A percentile compares a stretch with the other conserved stretches of the same genome.
These are phyloP conservation scores for Tillandsia fasciculata DNA, from an alignment of 176 grass and related monocot species.

Conservation along the genomic window DNA sequence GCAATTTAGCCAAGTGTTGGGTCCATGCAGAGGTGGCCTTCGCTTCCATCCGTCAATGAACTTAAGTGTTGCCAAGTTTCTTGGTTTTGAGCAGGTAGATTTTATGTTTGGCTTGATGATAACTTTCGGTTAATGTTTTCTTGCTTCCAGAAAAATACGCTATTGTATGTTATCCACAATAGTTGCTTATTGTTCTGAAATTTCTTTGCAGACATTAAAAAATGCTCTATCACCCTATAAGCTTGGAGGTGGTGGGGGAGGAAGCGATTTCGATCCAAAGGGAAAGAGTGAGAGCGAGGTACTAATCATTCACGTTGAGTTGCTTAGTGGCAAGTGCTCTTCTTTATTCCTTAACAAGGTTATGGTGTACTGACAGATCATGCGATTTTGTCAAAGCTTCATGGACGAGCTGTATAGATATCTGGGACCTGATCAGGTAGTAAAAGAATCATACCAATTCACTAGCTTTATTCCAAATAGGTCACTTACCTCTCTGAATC, in stretches of 20 bases:
- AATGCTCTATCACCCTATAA: slow-evolving; percentile 96
- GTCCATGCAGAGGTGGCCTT: slow-evolving; percentile 90
- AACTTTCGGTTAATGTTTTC: not conserved
- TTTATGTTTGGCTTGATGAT: not conserved
- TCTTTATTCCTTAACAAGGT: slow-evolving; percentile 6
- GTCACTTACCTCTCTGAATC: slow-evolving; percentile 3
- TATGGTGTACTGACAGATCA: slow-evolving; percentile 54
- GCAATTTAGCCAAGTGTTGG: slow-evolving; percentile 90
- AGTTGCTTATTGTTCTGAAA: slow-evolving; percentile 13
- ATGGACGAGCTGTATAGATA: slow-evolving; percentile 97
- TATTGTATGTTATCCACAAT: not conserved
- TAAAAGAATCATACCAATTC: slow-evolving; percentile 8
- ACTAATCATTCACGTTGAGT: slow-evolving; percentile 13
- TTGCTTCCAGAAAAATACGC: not conserved
- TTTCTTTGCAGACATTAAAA: slow-evolving; percentile 61
- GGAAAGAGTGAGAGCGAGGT: slow-evolving; percentile 96
- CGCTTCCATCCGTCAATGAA: slow-evolving; percentile 99
- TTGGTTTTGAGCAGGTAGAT: slow-evolving; percentile 95
- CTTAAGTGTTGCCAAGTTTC: slow-evolving; percentile 91
- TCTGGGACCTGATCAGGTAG: slow-evolving; percentile 94
- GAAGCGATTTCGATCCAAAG: slow-evolving; percentile 99
- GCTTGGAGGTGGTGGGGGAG: slow-evolving; percentile 91
- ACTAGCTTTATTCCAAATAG: too few relatives aligned
- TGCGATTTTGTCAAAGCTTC: slow-evolving; percentile 99
- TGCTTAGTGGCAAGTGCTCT: slow-evolving; percentile 1